Percentiles rank a stretch among this genome's conserved stretches.
Conservation (phyloP, 1,284 basidiomycete genomes). For the Pascua guehoae region DNA sequence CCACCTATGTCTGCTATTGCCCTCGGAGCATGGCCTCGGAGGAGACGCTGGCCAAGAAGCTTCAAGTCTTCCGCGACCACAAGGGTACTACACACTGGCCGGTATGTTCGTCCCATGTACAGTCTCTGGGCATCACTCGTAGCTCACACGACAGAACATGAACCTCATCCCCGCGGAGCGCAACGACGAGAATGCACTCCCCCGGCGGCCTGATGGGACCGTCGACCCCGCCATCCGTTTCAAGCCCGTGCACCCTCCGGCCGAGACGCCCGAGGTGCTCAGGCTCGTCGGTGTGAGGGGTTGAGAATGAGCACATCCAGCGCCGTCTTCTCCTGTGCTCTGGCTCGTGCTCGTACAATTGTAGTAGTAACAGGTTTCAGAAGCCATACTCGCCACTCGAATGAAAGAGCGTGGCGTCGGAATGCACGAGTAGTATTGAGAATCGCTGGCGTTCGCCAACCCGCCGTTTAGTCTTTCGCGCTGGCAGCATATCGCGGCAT, state of each 20-base stretch:
- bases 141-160: constrained; percentile 9
- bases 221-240: constrained; percentile 17
- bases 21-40: constrained; percentile 12
- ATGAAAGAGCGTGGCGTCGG: too few relatives aligned
- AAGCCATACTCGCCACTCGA: too few relatives aligned
- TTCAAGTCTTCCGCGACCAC: constrained; percentile 17
- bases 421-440: too few relatives aligned
- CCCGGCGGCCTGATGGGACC: constrained; percentile 19
- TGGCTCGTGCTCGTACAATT: neutral
- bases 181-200: constrained; percentile 11
- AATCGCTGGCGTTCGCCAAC: too few relatives aligned
- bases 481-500: too few relatives aligned
- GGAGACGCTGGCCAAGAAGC: constrained; percentile 9
- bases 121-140: too few relatives aligned
- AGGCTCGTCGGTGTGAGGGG: constrained; percentile 17
- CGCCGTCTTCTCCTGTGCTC: too few relatives aligned
- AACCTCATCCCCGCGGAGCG: constrained; percentile 20
- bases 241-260: constrained; percentile 13
- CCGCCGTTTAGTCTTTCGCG: too few relatives aligned
- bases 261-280: constrained; percentile 18
- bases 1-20: constrained; percentile 23
- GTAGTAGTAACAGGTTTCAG: neutral
- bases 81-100: constrained; percentile 30
- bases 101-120: too few relatives aligned
- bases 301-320: neutral